Base-by-base conservation (phyloP, 192 early-diverging fungal genomes). In the Coemansia guatemalensis region DNA sequence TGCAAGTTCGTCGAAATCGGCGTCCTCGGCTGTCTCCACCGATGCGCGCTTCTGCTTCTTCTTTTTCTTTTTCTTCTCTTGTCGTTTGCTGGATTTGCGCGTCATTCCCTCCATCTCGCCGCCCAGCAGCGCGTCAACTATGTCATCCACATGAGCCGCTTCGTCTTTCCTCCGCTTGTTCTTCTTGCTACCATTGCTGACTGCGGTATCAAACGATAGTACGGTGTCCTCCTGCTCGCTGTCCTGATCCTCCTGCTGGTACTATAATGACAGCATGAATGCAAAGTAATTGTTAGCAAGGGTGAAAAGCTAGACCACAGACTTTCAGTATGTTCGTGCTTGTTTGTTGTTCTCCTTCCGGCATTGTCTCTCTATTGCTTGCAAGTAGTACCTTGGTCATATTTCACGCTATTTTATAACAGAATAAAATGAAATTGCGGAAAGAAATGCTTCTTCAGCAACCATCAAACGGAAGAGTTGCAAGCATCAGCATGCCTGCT, bases 51-150 rank as follows among this genome's bases (percentile, higher is more conserved):
- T 53, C 22, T 44, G 24, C 35, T 21, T 51, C 48, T 18, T 48
- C 33, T 35, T 65, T 6, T 1, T 29, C 53, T 60, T 49, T 21
- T 53, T 62, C 58, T 68, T 54, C 32, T 56, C 55, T 18, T 14
- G 9, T 7, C 55, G 17, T 59, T 47, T 53, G 20, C 11, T 8
- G 26, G 29, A 48, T 7, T 27, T 17, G 8, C 27, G 48, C 52
- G 5, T 35, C 5, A 11, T 35, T 1, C 48, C 30, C 18, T 60
- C 48, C n/a, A 54, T 39, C 23, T 60, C 51, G 33, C 54, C 73
- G 26, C 73, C 73, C 14, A 78, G 60, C 21, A 78, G 67, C 6
- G 76, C 76, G 56, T 72, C 67, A 18, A 78, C 76, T 20, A 78
- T 67, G 35, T 78, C 69, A 23, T 69, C 71, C 3, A 69, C 63